Evolutionary conservation across 2,329 filamentous ascomycete species (phyloP), one percentile per base, ranked within the genome.

Genomic region (Blumeria graminis): DNA sequence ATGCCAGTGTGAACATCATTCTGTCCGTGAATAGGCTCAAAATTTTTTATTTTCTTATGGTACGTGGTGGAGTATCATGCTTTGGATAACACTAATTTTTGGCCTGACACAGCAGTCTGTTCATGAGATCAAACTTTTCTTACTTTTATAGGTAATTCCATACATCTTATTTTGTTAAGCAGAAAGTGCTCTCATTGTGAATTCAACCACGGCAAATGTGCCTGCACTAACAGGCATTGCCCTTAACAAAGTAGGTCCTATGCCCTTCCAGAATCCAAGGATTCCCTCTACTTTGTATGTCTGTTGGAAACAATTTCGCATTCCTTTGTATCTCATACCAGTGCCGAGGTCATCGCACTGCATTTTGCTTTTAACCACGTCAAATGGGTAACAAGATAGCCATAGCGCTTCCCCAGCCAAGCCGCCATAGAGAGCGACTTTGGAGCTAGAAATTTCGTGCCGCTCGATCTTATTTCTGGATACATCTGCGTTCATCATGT

Each of bases 361-460:
- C 90, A 96, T 95, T 78, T 94, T 96, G 71, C 87, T 94, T 84
- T 98, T 98, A 71, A 98, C 71, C 33, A 98, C 90, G 70, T 98
- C 92, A 61, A 98, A 84, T 22, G 92, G 92, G 71, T 98, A 98
- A 66, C 87, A 94, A 38, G 77, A 76, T 56, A 98, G 73, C 92
- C 92, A 98, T 57, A 98, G 76, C 55, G 81, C 86, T 74, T 98
- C 92, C 63, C 92, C 92, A 0, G 92, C 92, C 43, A 98, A 70
- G 48, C 92, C 92, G 61, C 92, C 92, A 68, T 96, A 98, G 11
- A 86, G 71, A 11, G 92, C 92, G 54, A 98, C 80, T 71, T 94
- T 96, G 69, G 81, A 81, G 55, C 78, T 81, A 14, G 86, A 80
- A 39, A 98, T 80, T 0, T 93, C 81, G 65, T 82, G 80, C 56